Conservation (phyloP, 75 land plant genomes). For the Selaginella moellendorffii region DNA sequence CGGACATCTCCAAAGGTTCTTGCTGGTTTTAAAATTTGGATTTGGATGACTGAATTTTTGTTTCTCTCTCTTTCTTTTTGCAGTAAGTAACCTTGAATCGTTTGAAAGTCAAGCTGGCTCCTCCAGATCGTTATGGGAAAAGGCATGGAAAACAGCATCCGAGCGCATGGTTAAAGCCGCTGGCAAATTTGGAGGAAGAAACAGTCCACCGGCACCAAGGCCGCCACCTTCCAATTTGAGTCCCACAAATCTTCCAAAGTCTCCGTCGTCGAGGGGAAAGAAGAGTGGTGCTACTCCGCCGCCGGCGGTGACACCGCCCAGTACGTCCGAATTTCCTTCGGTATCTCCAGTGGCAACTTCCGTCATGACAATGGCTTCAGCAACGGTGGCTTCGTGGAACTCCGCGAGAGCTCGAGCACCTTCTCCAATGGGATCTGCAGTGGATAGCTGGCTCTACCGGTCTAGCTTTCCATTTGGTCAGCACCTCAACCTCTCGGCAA, state of each 20-base stretch:
- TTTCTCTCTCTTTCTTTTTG: background rate
- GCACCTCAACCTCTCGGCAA: no score
- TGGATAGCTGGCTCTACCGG: no score
- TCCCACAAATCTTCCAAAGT: slow-evolving; percentile 25
- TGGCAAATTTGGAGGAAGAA: no score
- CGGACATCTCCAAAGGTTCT: slow-evolving; percentile 28
- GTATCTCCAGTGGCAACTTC: background rate
- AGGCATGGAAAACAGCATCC: slow-evolving; percentile 36
- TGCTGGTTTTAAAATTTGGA: background rate
- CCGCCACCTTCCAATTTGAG: slow-evolving; percentile 12
- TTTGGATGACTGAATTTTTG: no score
- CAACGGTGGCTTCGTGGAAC: background rate
- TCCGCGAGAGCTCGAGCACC: background rate
- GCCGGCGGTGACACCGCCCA: background rate
- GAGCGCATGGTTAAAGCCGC: slow-evolving; percentile 35
- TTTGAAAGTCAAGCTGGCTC: slow-evolving; percentile 24
- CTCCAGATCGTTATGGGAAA: slow-evolving; percentile 47
- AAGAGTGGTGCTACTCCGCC: background rate
- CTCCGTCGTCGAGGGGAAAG: background rate
- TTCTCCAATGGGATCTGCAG: no score
- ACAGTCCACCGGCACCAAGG: slow-evolving; percentile 20
- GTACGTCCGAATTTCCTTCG: background rate
- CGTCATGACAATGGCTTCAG: background rate
- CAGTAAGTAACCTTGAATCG: slow-evolving; percentile 4
- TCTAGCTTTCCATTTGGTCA: no score